A percentile compares a stretch with the other conserved stretches of the same genome.
phyloP scores from a whole-genome alignment of 108 stramenopile genomes.

The Fragilaria radians region DNA sequence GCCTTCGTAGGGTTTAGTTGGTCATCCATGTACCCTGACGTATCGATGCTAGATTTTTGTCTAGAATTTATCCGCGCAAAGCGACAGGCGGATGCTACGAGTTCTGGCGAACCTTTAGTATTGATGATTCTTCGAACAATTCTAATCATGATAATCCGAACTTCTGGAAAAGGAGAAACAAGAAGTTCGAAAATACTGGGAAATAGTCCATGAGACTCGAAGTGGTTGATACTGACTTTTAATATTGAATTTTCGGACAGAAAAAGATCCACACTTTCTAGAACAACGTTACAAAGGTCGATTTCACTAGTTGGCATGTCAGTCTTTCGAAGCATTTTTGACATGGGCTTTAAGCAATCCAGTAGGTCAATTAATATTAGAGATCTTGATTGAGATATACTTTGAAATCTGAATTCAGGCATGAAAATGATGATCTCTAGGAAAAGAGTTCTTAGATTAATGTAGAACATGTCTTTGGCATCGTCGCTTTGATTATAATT shows the following conservation, averaged over 20 bases:
- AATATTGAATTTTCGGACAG: neutral
- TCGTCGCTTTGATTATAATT: neutral
- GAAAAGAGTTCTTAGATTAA: neutral
- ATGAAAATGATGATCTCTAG: neutral
- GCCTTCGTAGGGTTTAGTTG: neutral
- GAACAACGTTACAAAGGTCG: neutral
- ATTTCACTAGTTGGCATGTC: too few relatives aligned
- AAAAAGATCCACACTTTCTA: neutral
- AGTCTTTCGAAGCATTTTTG: too few relatives aligned
- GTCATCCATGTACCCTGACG: too few relatives aligned
- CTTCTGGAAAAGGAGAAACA: neutral
- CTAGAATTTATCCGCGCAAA: neutral
- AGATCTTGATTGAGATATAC: too few relatives aligned
- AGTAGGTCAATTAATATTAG: too few relatives aligned
- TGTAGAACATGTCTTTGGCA: neutral
- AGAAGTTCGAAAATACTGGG: neutral
- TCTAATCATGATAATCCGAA: neutral
- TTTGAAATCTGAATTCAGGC: neutral
- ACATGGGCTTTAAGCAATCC: too few relatives aligned
- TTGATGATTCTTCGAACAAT: neutral
- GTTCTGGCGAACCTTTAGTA: neutral
- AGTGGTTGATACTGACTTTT: neutral
- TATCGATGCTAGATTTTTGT: too few relatives aligned
- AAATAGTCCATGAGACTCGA: neutral
- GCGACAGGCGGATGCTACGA: neutral